phyloP scores from a whole-genome alignment of 2,329 filamentous ascomycete species.

The Lachnellula cervina region DNA sequence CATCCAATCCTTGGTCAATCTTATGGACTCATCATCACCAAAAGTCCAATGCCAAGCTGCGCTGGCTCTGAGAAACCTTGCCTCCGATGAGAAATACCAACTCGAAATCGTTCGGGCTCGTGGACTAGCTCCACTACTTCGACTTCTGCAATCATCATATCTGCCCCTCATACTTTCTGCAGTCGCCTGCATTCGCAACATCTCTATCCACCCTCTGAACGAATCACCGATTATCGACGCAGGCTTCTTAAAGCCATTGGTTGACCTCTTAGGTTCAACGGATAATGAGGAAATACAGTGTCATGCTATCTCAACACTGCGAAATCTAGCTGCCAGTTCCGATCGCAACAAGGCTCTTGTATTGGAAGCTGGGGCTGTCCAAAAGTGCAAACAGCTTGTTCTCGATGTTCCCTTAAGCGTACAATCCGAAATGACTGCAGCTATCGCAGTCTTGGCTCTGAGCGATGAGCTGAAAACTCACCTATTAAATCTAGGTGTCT shows the following conservation, averaged over 20 bases:
- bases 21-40: constrained; percentile 96
- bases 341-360: constrained; percentile 98
- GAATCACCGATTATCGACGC: constrained; percentile 98
- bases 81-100: constrained; percentile 98
- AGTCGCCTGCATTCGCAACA: constrained; percentile 97
- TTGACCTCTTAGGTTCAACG: constrained; percentile 88
- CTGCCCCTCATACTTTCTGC: constrained; percentile 93
- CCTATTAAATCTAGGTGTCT: constrained; percentile 85
- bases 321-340: constrained; percentile 92
- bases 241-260: constrained; percentile 87
- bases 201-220: constrained; percentile 95
- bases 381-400: constrained; percentile 97
- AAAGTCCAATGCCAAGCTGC: constrained; percentile 98
- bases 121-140: constrained; percentile 78
- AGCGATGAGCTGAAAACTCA: constrained; percentile 95
- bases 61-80: constrained; percentile 86
- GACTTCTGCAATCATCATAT: constrained; percentile 90
- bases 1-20: constrained; percentile 86
- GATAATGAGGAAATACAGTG: constrained; percentile 99
- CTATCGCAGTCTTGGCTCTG: constrained; percentile 90
- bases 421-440: constrained; percentile 99
- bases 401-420: constrained; percentile 89
- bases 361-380: constrained; percentile 89
- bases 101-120: constrained; percentile 91
- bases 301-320: constrained; percentile 92